phyloP scores from a whole-genome alignment of 768 basidiomycete genomes.

The Pisolithus tinctorius region DNA sequence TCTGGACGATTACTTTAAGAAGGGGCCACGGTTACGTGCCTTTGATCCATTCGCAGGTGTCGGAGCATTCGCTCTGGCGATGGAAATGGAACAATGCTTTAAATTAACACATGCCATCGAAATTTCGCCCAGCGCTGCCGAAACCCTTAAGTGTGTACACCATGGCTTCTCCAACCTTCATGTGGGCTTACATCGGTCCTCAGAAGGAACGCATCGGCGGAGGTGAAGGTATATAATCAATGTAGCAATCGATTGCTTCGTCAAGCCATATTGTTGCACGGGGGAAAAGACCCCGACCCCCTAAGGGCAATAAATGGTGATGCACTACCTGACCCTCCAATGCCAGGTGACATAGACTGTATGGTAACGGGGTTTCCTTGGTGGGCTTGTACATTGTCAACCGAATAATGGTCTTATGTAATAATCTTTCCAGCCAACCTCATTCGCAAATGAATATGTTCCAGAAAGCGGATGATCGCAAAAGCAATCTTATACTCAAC shows the following conservation, averaged over 20 bases:
- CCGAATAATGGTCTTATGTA: conserved; percentile 1
- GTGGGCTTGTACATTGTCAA: conserved; percentile 27
- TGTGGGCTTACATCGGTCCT: conserved; percentile 3
- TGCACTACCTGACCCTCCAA: conserved; percentile 39
- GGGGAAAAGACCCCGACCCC: conserved; percentile 33
- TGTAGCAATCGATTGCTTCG: conserved; percentile 60
- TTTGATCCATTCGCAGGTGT: conserved; percentile 40
- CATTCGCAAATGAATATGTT: conserved; percentile 72
- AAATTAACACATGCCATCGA: conserved; percentile 63
- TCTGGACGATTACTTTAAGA: conserved; percentile 27
- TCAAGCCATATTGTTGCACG: conserved; percentile 48
- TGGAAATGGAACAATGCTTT: conserved; percentile 50
- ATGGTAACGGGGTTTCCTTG: conserved; percentile 74
- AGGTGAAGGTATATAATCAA: conserved; percentile 57
- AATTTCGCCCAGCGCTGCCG: conserved; percentile 68
- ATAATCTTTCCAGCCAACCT: conserved; percentile 47
- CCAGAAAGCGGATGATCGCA: conserved; percentile 56
- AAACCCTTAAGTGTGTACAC: conserved; percentile 50
- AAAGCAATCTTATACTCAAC: conserved; percentile 64
- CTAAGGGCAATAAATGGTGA: conserved; percentile 35
- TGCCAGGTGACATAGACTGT: conserved; percentile 50
- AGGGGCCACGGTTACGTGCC: conserved; percentile 19
- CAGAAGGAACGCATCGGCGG: conserved; percentile 46
- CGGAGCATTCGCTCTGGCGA: conserved; percentile 57
- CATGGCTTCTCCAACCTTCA: background rate